Base-by-base conservation (phyloP, 495 filamentous ascomycete species). In the Talaromyces ruber region DNA sequence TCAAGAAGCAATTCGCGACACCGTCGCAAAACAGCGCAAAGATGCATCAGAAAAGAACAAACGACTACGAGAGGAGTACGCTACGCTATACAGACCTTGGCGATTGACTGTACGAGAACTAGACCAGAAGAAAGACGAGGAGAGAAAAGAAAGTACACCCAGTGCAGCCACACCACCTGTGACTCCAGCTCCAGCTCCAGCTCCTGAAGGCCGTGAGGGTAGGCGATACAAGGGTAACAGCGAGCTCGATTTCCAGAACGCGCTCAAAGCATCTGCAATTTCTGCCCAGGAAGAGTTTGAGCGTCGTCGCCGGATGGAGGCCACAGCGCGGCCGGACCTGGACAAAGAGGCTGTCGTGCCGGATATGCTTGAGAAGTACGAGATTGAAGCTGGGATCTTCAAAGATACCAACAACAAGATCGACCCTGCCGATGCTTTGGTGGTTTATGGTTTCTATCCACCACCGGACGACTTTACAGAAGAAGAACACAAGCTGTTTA, bases 291-390 rank as follows among this genome's bases (percentile, higher is more conserved):
- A 92, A 68, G 86, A 85, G 66, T 76, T 87, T 51, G 89, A 90
- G 62, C 81, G 85, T 56, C 85, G 88, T 61, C 80, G 87, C 28
- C 83, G 84, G 16, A 75, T 74, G 59, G 86, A 86, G 63, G 81
- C 85, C 32, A 87, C 87, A 63, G 87, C 89, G 32, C 86, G 86
- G 51, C 82, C 88, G 50, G 90, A 93, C 64, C 84, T 84, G 47
- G 86, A 86, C 1, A 91, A 91, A 67, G 94, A 98, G 74, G 94
- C 94, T 0, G 78, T 82, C 2, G 86, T 98, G 50, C 93, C 93
- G 1, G 79, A 87, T 53, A 92, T 96, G 86, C 81, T 89, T 24
- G 81, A 84, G 63, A 73, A 72, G 37, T 70, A 77, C 9, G 75
- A 81, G 32, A 73, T 72, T n/a, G 71, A 77, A 50, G 72, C 73